Evolutionary conservation across 345 rosid species (phyloP).

Genomic region (Populus pruinosa): DNA sequence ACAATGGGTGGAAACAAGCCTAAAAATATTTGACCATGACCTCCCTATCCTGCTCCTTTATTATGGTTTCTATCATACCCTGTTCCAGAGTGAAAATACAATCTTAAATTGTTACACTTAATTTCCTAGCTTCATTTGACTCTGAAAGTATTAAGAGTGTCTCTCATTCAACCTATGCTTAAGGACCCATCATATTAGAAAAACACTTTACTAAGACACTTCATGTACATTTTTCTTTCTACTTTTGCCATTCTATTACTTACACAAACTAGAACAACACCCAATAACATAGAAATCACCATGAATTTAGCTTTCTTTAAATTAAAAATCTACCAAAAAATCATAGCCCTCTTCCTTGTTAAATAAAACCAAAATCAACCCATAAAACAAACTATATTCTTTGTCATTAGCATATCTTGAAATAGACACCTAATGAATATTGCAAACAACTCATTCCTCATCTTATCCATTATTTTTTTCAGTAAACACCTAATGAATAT

Average conservation of each 20-base stretch:
- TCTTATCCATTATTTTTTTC: too few relatives aligned
- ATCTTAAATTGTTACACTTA: too few relatives aligned
- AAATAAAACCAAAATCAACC: too few relatives aligned
- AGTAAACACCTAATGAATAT: neutral
- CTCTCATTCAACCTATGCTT: neutral
- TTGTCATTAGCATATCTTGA: neutral
- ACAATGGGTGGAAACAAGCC: neutral
- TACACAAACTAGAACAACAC: neutral
- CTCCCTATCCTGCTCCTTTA: neutral
- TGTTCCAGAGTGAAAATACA: too few relatives aligned
- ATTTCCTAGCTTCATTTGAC: neutral
- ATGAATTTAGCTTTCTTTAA: neutral
- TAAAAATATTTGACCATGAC: neutral
- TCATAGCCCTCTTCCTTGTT: neutral
- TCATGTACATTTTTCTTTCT: neutral
- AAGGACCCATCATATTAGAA: neutral
- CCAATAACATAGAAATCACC: neutral
- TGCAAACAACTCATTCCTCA: neutral
- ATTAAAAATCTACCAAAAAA: too few relatives aligned
- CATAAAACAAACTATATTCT: too few relatives aligned
- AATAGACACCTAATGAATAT: too few relatives aligned
- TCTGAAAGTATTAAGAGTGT: neutral
- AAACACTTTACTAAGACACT: neutral
- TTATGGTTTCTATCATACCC: neutral
- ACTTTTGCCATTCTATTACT: neutral